Evolutionary conservation across 768 basidiomycete species (phyloP).

Genomic region (Trametes gibbosa): DNA sequence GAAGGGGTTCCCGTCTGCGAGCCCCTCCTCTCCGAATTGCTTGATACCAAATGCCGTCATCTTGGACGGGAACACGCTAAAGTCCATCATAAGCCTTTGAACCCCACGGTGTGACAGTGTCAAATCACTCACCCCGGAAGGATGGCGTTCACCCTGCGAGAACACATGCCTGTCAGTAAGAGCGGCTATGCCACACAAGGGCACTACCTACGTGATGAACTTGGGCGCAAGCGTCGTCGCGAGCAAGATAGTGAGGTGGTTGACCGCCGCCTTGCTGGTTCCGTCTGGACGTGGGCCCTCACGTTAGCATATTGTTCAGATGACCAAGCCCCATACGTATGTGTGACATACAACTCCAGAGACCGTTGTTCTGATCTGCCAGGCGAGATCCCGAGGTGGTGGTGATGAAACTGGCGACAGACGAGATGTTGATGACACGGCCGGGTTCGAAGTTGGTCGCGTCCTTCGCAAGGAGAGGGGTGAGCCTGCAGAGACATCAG

Average conservation of each 20-base stretch:
- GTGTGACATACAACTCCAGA: slow-evolving; percentile 70
- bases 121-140: slow-evolving; percentile 60
- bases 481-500: slow-evolving; percentile 37
- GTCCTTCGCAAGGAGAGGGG: slow-evolving; percentile 64
- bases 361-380: slow-evolving; percentile 56
- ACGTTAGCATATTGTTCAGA: not conserved
- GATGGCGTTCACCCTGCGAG: slow-evolving; percentile 76
- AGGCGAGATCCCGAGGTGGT: slow-evolving; percentile 45
- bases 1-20: slow-evolving; percentile 58
- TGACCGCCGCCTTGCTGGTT: slow-evolving; percentile 83
- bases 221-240: slow-evolving; percentile 60
- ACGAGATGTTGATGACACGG: slow-evolving; percentile 82
- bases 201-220: slow-evolving; percentile 59
- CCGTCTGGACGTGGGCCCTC: slow-evolving; percentile 46
- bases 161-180: not conserved
- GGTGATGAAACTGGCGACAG: slow-evolving; percentile 57
- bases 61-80: slow-evolving; percentile 74
- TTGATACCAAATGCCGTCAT: slow-evolving; percentile 78
- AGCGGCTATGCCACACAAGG: no score
- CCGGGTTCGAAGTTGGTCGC: slow-evolving; percentile 62
- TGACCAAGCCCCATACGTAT: not conserved
- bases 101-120: not conserved
- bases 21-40: slow-evolving; percentile 47
- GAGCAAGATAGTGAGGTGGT: slow-evolving; percentile 74
- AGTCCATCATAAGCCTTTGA: not conserved